Base-by-base conservation (phyloP, 345 rosid genomes). In the Bruguiera sexangula region DNA sequence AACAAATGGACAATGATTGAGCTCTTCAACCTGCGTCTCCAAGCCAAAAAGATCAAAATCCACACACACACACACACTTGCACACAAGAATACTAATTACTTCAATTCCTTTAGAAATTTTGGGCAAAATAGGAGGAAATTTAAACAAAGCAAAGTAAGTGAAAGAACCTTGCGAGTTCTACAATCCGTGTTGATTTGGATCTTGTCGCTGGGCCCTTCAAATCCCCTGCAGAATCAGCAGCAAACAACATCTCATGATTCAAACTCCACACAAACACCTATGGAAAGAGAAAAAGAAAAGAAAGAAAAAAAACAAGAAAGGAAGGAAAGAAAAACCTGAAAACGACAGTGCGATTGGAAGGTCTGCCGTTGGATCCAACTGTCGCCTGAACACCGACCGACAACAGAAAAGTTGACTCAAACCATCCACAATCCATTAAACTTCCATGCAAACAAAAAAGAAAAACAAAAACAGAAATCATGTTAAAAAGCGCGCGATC, bases 291-390 rank as follows among this genome's bases (percentile, higher is more conserved):
- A 20, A 20, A 29, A 6, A n/a, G n/a, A n/a, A 22, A 22, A 22
- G 0, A 22, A 22, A 22, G 22, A 22, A 22, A 30, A 16, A 51
- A 4, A 6, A 20, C 6, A 27, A 66, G 3, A 37, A 15, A n/a
- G 55, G 24, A 20, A 30, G 63, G 37, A 52, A 39, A 18, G 39
- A 62, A 50, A 57, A 51, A 83, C 96, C 97, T 85, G 82, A 89
- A 91, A 52, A 89, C 96, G 32, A 91, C 88, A 9, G 96, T 87
- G 62, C 97, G 96, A 81, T 94, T 88, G 66, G 89, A 86, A 72
- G 98, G 98, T 46, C 88, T 74, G 31, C 93, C 97, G 55, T 86
- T 85, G 2, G 79, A 74, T 73, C 96, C 95, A 69, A 87, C 48
- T 6, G 97, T 91, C 50, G 96, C 97, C 97, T 91, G 82, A 65